These are phyloP conservation scores for Podospora australis DNA, from an alignment of 495 filamentous ascomycete species.

Conservation along the genomic window DNA sequence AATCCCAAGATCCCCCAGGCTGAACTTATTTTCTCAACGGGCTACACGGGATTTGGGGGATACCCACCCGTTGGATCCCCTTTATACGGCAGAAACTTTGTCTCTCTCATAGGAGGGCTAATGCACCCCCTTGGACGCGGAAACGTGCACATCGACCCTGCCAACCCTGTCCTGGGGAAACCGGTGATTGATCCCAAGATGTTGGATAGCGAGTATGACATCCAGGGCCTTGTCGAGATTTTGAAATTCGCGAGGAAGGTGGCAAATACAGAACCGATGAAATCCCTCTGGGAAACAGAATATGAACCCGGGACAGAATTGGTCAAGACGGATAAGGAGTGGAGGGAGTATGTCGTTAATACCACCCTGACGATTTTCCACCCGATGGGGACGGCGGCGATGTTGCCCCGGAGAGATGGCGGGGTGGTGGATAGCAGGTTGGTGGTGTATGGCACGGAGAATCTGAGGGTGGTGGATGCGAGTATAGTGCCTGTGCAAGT, in stretches of 20 bases:
- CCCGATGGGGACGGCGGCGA: slow-evolving; percentile 40
- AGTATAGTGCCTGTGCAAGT: slow-evolving; percentile 27
- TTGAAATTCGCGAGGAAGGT: slow-evolving; percentile 19
- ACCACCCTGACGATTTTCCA: slow-evolving; percentile 22
- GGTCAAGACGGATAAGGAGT: slow-evolving; percentile 19
- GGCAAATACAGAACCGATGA: slow-evolving; percentile 14
- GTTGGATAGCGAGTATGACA: slow-evolving; percentile 23
- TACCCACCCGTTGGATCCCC: slow-evolving; percentile 21
- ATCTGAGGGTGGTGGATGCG: slow-evolving; percentile 30
- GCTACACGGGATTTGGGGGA: slow-evolving; percentile 28
- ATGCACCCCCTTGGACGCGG: slow-evolving; percentile 47
- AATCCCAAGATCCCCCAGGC: slow-evolving; percentile 22
- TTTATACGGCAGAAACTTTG: slow-evolving; percentile 28
- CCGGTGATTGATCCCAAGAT: slow-evolving; percentile 22
- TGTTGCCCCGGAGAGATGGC: slow-evolving; percentile 35
- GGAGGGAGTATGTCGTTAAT: slow-evolving; percentile 16
- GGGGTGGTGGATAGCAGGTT: slow-evolving; percentile 47
- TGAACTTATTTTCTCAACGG: slow-evolving; percentile 28
- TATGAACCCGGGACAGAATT: slow-evolving; percentile 20
- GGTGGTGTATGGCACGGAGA: slow-evolving; percentile 36
- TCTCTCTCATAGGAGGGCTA: slow-evolving; percentile 34
- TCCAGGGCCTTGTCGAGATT: slow-evolving; percentile 10
- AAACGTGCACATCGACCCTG: slow-evolving; percentile 42
- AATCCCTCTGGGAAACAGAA: slow-evolving; percentile 18
- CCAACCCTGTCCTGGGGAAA: neutral